Evolutionary conservation across 106 monocot genomes (phyloP), one percentile per base, ranked within the genome.

Genomic region (Gastrodia elata): DNA sequence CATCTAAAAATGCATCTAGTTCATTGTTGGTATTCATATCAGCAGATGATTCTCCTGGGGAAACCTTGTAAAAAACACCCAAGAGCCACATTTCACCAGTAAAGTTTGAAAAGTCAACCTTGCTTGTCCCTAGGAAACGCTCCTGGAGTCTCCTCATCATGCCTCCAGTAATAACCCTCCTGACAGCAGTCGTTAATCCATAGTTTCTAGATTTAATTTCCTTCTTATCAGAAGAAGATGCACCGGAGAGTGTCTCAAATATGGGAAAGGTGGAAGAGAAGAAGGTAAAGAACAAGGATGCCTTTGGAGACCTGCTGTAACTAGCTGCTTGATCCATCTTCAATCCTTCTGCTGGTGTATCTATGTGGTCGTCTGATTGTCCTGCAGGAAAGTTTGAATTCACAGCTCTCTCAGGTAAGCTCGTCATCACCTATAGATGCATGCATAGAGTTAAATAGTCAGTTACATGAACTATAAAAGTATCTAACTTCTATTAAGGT

Each of bases 61-160:
- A 82, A 65, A 82, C 52, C 39, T 83, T 88, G 64, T 98, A 98
- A 61, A 88, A 87, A 68, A 64, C 67, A 44, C 98, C 98, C 70
- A 98, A 77, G 75, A 98, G 78, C 98, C 98, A 98, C 73, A 91
- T 78, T 18, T 91, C 88, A 77, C 91, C 89, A 10, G 84, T 76
- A 15, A 80, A 85, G 81, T 80, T 89, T 36, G 85, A 85, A 69
- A 86, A 40, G 67, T 88, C 88, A 68, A 76, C 57, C 72, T 77
- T 84, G 40, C 80, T 77, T 22, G 78, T 70, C 34, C 93, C 86
- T 7, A 93, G 78, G 30, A 93, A 52, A 24, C 87, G 86, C 78
- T 92, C 92, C 37, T 92, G 92, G 59, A 92, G 71, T 64, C 87
- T 77, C 83, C 86, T 86, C 90, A 97, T 92, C 70, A 86, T 71